Evolutionary conservation across 352 stramenopile species (phyloP), one percentile per base, ranked within the genome.

Genomic region (Phytophthora cactorum): DNA sequence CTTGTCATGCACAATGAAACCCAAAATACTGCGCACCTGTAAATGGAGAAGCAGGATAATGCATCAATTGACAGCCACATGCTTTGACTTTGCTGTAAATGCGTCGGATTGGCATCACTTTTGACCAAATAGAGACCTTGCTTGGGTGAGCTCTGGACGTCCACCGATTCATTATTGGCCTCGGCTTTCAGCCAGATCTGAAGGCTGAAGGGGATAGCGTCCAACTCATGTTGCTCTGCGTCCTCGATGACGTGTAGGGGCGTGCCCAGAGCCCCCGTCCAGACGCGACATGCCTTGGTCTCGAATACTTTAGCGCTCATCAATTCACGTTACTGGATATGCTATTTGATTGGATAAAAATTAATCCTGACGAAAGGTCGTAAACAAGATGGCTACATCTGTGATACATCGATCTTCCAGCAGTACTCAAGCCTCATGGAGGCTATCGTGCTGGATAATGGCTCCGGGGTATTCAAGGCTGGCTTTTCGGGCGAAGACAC

Each of bases 371-470:
- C 49, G 66, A 85, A 85, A 77, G 58, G 77, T 76, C 69, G 71
- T 49, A 28, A 41, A 41, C 10, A 43, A 71, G 45, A 74, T 68
- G 59, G 52, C 53, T 78, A 66, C 55, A 68, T 66, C 55, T 57
- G 32, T 66, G 51, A 72, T 73, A 75, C 52, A 57, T 58, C 50
- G 44, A 60, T 60, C 54, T 46, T 59, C 34, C 15, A 45, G 47
- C 59, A 53, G 32, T 61, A 17, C 2, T 57, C 2, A 27, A 38
- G 27, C 2, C 17, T 54, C 11, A 86, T 86, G 73, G 84, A 92
- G 28, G 88, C 86, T 31, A 84, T 97, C 61, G 88, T 97, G 70
- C 62, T 97, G 39, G 91, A 97, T 77, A 93, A 94, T 46, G 90
- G 90, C 43, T 96, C 88, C 17, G 86, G 86, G 8, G 77, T 76